phyloP scores from a whole-genome alignment of 257 asterid species.

The Fraxinus cuspidata region DNA sequence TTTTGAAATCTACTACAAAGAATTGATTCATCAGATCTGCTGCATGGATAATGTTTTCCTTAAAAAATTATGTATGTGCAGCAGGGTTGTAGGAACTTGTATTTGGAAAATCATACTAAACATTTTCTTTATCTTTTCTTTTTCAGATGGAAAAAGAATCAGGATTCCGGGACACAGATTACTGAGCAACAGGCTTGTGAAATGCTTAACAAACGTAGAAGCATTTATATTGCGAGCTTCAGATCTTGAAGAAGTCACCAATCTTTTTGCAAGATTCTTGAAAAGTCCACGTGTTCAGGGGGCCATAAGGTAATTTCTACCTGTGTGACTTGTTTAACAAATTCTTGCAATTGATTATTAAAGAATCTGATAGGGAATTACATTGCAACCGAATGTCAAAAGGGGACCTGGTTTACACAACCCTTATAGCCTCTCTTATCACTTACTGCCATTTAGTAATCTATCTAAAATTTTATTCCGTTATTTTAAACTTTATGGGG shows the following conservation, averaged over 20 bases:
- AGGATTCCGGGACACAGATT: conserved; percentile 66
- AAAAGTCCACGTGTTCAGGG: conserved; percentile 82
- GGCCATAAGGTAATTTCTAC: conserved; percentile 68
- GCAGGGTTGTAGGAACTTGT: too few relatives aligned
- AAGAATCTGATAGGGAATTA: too few relatives aligned
- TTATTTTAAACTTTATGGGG: too few relatives aligned
- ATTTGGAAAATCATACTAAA: too few relatives aligned
- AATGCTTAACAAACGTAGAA: conserved; percentile 76
- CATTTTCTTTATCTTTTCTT: too few relatives aligned
- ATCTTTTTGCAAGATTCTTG: conserved; percentile 75
- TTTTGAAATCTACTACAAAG: too few relatives aligned
- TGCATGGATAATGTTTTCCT: too few relatives aligned
- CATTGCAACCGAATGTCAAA: too few relatives aligned
- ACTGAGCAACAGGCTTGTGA: conserved; percentile 71
- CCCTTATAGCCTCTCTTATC: neutral
- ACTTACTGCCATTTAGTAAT: neutral
- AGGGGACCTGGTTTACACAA: neutral
- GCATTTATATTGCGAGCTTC: conserved; percentile 71
- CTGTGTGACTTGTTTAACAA: neutral
- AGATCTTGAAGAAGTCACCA: conserved; percentile 86
- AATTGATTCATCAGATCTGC: too few relatives aligned
- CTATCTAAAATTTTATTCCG: too few relatives aligned
- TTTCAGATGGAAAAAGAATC: conserved; percentile 27
- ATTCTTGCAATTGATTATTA: neutral
- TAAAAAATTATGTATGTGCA: too few relatives aligned